Base-by-base conservation (phyloP, 2,329 filamentous ascomycete genomes). In the Colletotrichum abscissum region DNA sequence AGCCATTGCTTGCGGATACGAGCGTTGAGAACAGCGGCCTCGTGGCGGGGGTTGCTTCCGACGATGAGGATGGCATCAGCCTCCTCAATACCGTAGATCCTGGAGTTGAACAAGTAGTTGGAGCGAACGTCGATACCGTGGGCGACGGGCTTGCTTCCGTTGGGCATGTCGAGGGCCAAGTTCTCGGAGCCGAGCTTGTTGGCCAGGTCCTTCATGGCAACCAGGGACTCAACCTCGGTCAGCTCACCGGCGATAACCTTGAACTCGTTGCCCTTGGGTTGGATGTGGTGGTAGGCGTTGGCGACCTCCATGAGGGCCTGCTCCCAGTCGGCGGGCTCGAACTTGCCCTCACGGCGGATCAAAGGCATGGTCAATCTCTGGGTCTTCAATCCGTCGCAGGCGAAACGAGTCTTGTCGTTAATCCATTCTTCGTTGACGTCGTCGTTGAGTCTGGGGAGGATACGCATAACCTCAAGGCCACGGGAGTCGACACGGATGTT, bases 351-450 rank as follows among this genome's bases (percentile, higher is more conserved):
- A 71, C 93, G 92, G 78, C 95, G 94, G 79, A 98, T 92, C 75
- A 99, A 86, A 55, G 97, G 97, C 77, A 96, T 97, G 46, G 97
- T 98, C 69, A 99, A 88, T 81, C 97, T 92, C 85, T 99, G 97
- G 59, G 96, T 98, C 90, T 95, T 97, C 77, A 99, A 89, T 63
- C 97, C 97, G 82, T 99, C 97, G 82, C 95, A 97, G 55, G 97
- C 96, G 82, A 98, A 99, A 76, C 97, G 92, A 54, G 95, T 92
- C 89, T 98, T 99, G 88, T 99, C 97, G 85, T 98, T 97, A 83
- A 99, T 98, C 97, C 97, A 99, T 85, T 99, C 97, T 87, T 99
- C 97, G 84, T 99, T 99, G 79, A 99, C 92, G 79, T 98, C 95
- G 81, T 99, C 97, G 82, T 99, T 99, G 74, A 99, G 89, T 79